These are phyloP conservation scores for Saraca asoca DNA, from an alignment of 331 rosid species.

Conservation along the genomic window DNA sequence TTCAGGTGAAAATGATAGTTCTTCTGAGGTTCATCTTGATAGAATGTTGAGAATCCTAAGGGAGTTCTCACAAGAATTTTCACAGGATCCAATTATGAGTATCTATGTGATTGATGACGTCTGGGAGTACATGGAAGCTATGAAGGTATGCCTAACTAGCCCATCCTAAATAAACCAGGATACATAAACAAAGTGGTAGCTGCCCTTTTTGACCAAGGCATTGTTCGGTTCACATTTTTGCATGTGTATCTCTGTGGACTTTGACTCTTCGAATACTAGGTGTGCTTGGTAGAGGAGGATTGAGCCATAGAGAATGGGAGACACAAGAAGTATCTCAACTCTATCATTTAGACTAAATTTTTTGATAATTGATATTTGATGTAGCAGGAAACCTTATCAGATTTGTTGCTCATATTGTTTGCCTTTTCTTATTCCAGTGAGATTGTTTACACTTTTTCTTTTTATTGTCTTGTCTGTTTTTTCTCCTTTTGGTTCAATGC, in stretches of 20 bases:
- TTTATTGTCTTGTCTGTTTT: neutral
- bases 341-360: no score
- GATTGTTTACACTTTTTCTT: no score
- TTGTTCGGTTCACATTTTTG: conserved; percentile 26
- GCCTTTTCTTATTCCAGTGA: no score
- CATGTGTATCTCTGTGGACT: conserved; percentile 13
- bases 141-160: conserved; percentile 60
- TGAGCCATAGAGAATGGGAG: neutral
- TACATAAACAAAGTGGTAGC: conserved; percentile 13
- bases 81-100: conserved; percentile 84
- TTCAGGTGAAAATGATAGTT: conserved; percentile 65
- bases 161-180: conserved; percentile 7
- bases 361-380: no score
- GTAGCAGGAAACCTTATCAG: no score
- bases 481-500: neutral
- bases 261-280: conserved; percentile 20
- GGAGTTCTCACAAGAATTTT: conserved; percentile 92
- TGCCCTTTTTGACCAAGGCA: conserved; percentile 9
- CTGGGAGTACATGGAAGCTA: conserved; percentile 96
- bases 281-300: conserved; percentile 18
- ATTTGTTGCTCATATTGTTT: no score
- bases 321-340: conserved; percentile 7
- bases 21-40: conserved; percentile 83
- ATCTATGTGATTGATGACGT: conserved; percentile 92
- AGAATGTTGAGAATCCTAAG: conserved; percentile 91